Conservation (phyloP, 257 asterid species). For the Ilex asprella region DNA sequence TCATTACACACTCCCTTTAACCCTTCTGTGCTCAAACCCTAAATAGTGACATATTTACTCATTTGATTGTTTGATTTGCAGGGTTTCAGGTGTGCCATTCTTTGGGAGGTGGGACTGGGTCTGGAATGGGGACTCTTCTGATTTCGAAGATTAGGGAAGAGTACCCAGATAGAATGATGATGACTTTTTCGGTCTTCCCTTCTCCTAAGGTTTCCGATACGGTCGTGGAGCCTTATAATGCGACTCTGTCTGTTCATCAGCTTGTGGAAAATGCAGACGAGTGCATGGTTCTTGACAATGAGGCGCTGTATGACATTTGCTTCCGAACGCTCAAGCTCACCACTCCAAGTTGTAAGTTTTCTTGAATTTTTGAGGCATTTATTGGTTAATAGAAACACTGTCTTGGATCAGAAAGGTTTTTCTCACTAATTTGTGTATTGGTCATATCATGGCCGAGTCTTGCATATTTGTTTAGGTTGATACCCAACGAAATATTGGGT, state of each 20-base stretch:
- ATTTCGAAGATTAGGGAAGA: slow-evolving; percentile 48
- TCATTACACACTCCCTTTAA: not conserved
- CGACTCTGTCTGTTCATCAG: slow-evolving; percentile 44
- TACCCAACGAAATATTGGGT: not conserved
- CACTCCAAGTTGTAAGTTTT: slow-evolving; percentile 5
- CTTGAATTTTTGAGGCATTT: slow-evolving; percentile 8
- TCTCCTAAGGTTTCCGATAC: slow-evolving; percentile 25
- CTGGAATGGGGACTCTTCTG: slow-evolving; percentile 47
- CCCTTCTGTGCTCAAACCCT: too few relatives aligned
- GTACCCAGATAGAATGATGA: slow-evolving; percentile 48
- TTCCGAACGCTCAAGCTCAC: too few relatives aligned
- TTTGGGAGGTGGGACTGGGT: slow-evolving; percentile 48
- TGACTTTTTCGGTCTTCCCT: slow-evolving; percentile 34
- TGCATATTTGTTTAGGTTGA: not conserved
- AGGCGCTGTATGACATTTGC: too few relatives aligned
- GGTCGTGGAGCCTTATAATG: slow-evolving; percentile 49
- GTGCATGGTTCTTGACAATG: slow-evolving; percentile 29
- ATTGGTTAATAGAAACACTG: slow-evolving; percentile 37
- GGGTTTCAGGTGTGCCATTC: slow-evolving; percentile 55
- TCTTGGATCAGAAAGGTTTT: slow-evolving; percentile 42
- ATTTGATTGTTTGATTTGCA: slow-evolving; percentile 1
- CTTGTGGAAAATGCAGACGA: slow-evolving; percentile 53
- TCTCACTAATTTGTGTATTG: slow-evolving; percentile 44
- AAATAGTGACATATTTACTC: too few relatives aligned
- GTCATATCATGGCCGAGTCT: too few relatives aligned